A percentile compares a stretch with the other conserved stretches of the same genome.
phyloP scores from a whole-genome alignment of 2,329 filamentous ascomycete species.

The Neonectria coccinea region DNA sequence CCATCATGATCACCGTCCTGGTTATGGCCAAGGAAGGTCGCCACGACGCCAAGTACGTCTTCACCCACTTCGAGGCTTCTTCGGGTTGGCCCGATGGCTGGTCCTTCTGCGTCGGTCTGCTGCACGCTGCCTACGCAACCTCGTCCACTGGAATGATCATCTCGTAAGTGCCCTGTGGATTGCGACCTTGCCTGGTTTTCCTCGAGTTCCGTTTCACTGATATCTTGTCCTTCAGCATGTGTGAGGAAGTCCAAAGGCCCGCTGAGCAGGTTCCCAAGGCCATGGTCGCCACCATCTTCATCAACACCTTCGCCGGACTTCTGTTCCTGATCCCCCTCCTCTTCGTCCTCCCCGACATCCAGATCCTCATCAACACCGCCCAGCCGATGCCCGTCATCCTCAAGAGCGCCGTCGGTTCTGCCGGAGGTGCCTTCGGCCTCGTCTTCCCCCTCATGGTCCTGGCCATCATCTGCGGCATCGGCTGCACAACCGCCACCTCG shows the following conservation, averaged over 20 bases:
- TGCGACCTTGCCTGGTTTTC: slow-evolving; percentile 11
- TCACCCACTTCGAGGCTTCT: slow-evolving; percentile 74
- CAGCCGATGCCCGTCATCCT: slow-evolving; percentile 76
- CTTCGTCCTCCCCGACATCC: slow-evolving; percentile 75
- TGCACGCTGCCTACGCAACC: slow-evolving; percentile 79
- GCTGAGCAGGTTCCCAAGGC: slow-evolving; percentile 77
- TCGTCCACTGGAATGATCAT: slow-evolving; percentile 85
- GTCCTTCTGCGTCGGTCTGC: slow-evolving; percentile 78
- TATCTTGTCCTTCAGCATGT: slow-evolving; percentile 66
- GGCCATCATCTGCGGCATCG: slow-evolving; percentile 74
- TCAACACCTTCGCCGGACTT: slow-evolving; percentile 75
- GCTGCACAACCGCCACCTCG: slow-evolving; percentile 76
- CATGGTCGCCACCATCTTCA: slow-evolving; percentile 74
- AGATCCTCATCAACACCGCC: slow-evolving; percentile 62
- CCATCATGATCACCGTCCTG: slow-evolving; percentile 71
- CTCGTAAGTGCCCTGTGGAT: slow-evolving; percentile 63
- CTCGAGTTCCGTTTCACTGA: slow-evolving; percentile 12
- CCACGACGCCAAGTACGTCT: slow-evolving; percentile 71
- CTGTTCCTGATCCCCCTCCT: slow-evolving; percentile 76
- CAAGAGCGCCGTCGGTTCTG: slow-evolving; percentile 69
- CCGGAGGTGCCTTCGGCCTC: slow-evolving; percentile 71
- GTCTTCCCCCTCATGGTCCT: slow-evolving; percentile 74
- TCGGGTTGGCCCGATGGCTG: slow-evolving; percentile 79
- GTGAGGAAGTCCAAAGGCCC: slow-evolving; percentile 76
- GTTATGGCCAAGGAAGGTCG: slow-evolving; percentile 77